Evolutionary conservation across 2,329 filamentous ascomycete species (phyloP).

Genomic region (Orbilia javanica): DNA sequence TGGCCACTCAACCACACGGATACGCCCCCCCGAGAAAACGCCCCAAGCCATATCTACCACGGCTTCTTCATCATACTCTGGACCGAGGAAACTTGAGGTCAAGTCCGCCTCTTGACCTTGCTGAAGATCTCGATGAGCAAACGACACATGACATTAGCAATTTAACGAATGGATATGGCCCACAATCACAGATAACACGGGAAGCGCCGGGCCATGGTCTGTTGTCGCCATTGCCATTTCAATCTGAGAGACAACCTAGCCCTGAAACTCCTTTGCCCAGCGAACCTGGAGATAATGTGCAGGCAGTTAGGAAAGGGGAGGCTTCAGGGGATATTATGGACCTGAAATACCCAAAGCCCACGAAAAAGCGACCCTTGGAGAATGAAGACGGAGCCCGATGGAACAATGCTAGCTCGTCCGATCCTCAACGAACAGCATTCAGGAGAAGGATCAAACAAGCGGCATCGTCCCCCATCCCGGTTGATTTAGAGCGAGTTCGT

Average conservation of each 20-base stretch:
- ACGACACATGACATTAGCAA: no score
- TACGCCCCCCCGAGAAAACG: not conserved
- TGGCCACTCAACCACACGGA: not conserved
- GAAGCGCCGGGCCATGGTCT: not conserved
- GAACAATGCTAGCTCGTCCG: conserved; percentile 4
- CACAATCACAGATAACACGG: not conserved
- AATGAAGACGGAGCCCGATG: not conserved
- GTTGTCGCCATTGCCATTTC: conserved; percentile 14
- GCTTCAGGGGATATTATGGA: not conserved
- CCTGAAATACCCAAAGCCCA: no score
- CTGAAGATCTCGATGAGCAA: not conserved
- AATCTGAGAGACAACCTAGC: not conserved
- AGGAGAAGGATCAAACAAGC: not conserved
- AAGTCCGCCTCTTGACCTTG: not conserved
- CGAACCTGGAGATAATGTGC: not conserved
- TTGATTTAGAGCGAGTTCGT: not conserved
- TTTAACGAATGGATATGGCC: not conserved
- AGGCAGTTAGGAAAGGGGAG: not conserved
- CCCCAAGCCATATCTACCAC: not conserved
- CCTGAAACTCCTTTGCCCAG: not conserved
- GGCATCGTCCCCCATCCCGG: not conserved
- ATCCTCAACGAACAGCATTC: conserved; percentile 25
- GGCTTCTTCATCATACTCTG: not conserved
- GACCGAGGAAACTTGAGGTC: not conserved
- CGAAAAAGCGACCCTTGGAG: not conserved